These are phyloP conservation scores for Cryptococcus sp. DNA, from an alignment of 1,284 basidiomycete genomes.

Conservation along the genomic window DNA sequence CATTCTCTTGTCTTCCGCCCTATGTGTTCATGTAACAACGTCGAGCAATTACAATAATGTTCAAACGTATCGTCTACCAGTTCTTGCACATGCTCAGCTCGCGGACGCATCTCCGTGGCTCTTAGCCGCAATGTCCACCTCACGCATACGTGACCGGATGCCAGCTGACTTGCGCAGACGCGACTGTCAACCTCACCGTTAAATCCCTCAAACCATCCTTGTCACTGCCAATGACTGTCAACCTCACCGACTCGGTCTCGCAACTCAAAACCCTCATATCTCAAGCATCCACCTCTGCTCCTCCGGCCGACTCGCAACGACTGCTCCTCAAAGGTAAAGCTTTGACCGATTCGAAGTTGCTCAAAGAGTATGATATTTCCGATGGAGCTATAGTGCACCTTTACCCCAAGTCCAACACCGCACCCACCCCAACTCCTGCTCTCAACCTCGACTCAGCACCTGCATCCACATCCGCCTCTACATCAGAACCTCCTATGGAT, in stretches of 20 bases:
- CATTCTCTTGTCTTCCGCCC: background rate
- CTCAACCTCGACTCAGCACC: constrained; percentile 7
- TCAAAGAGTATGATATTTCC: constrained; percentile 80
- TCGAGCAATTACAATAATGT: too few species aligned
- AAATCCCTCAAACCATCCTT: constrained; percentile 85
- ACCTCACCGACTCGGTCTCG: constrained; percentile 71
- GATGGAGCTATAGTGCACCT: constrained; percentile 75
- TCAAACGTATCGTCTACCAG: too few species aligned
- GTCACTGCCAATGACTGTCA: constrained; percentile 61
- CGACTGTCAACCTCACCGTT: constrained; percentile 66
- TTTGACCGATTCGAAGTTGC: constrained; percentile 73
- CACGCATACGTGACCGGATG: too few species aligned
- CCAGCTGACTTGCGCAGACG: background rate
- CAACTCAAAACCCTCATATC: constrained; percentile 69
- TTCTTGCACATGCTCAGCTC: too few species aligned
- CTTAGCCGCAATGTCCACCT: too few species aligned
- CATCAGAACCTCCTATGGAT: constrained; percentile 9
- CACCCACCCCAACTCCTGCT: constrained; percentile 40
- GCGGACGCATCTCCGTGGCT: too few species aligned
- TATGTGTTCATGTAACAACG: background rate
- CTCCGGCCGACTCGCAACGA: constrained; percentile 71
- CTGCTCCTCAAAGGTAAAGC: constrained; percentile 89
- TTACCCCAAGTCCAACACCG: constrained; percentile 67
- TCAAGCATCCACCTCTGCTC: constrained; percentile 54
- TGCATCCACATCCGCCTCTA: constrained; percentile 6